Evolutionary conservation across 495 filamentous ascomycete species (phyloP).

Genomic region (Penicillium turbatum): DNA sequence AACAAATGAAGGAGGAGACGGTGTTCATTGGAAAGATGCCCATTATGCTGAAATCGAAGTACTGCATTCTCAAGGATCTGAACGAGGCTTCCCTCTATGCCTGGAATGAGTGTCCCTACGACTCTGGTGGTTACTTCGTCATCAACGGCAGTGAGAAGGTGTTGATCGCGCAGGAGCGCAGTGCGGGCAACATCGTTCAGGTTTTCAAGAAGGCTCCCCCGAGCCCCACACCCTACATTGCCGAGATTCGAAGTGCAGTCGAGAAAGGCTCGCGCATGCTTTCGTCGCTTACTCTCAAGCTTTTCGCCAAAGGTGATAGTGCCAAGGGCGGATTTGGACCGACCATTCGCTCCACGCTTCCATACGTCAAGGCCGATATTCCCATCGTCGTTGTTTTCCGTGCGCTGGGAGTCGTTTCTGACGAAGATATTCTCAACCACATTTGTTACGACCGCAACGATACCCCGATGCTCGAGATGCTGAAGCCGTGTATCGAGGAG

Average conservation of each 20-base stretch:
- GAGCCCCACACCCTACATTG: slow-evolving; percentile 82
- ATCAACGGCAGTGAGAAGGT: slow-evolving; percentile 99
- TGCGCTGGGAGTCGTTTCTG: slow-evolving; percentile 91
- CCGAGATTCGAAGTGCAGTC: slow-evolving; percentile 92
- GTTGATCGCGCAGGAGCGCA: slow-evolving; percentile 93
- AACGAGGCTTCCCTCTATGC: slow-evolving; percentile 76
- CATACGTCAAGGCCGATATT: slow-evolving; percentile 90
- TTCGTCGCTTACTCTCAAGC: slow-evolving; percentile 81
- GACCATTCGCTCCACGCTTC: slow-evolving; percentile 81
- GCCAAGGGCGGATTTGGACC: slow-evolving; percentile 74
- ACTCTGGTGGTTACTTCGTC: slow-evolving; percentile 97
- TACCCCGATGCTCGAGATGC: slow-evolving; percentile 93
- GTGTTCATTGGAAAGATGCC: slow-evolving; percentile 92
- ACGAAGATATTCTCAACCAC: slow-evolving; percentile 96
- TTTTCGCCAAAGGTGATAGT: slow-evolving; percentile 77
- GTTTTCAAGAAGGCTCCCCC: slow-evolving; percentile 95
- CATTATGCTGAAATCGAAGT: slow-evolving; percentile 94
- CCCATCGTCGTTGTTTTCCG: slow-evolving; percentile 93
- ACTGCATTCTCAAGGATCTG: slow-evolving; percentile 79
- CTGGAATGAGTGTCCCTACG: slow-evolving; percentile 93
- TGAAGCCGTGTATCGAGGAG: slow-evolving; percentile 95
- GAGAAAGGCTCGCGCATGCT: slow-evolving; percentile 95
- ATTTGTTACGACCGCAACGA: slow-evolving; percentile 95
- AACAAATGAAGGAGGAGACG: slow-evolving; percentile 59
- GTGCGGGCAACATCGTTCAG: slow-evolving; percentile 96